phyloP scores from a whole-genome alignment of 129 eudicot genomes.

The Scalesia atractyloides region DNA sequence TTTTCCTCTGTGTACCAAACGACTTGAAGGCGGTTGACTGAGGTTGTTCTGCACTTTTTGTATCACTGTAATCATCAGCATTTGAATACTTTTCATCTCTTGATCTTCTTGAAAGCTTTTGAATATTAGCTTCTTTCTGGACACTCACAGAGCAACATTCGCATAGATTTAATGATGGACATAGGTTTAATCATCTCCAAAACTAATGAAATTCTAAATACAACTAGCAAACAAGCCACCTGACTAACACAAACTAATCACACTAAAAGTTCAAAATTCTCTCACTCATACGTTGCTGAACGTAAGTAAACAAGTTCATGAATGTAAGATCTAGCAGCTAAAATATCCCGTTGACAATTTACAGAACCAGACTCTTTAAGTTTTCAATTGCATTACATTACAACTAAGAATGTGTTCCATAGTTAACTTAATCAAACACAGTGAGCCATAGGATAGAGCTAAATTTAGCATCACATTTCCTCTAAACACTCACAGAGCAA shows the following conservation, averaged over 20 bases:
- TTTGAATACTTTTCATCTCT: constrained; percentile 46
- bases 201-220: no score
- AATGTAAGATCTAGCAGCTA: not conserved
- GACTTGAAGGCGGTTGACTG: constrained; percentile 59
- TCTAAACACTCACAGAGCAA: constrained; percentile 4
- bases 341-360: not conserved
- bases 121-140: constrained; percentile 53
- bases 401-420: not conserved
- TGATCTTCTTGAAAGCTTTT: constrained; percentile 53
- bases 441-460: constrained; percentile 8
- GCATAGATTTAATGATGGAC: not conserved
- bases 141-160: constrained; percentile 21
- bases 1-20: constrained; percentile 59
- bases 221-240: constrained; percentile 9
- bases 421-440: not conserved
- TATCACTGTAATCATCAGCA: constrained; percentile 43
- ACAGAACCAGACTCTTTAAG: constrained; percentile 3
- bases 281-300: not conserved
- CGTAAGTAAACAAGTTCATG: no score
- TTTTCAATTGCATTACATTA: constrained; percentile 16
- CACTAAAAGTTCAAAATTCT: not conserved
- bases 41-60: constrained; percentile 46
- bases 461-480: constrained; percentile 11
- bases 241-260: constrained; percentile 1
- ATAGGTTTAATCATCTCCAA: no score